Evolutionary conservation across 208 protist genomes (phyloP).

Genomic region (Acanthamoeba culbertsoni): DNA sequence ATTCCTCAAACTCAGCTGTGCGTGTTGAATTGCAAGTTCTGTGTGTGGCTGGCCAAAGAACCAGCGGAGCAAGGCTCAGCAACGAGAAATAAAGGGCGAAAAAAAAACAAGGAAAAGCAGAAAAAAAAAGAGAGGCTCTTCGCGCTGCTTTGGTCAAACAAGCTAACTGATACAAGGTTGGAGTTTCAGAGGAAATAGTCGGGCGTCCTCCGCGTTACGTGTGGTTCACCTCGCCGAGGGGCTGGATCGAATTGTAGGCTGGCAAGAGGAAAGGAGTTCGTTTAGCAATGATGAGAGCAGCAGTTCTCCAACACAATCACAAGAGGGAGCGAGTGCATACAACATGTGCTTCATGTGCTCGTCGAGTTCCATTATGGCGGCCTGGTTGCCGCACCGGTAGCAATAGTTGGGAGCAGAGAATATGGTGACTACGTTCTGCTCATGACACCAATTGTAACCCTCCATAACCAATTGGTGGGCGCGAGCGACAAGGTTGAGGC

Average conservation of each 20-base stretch:
- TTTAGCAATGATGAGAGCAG: background rate
- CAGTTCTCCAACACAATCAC: background rate
- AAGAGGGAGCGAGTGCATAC: background rate
- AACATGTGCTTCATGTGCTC: slow-evolving; percentile 97
- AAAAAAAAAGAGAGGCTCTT: too few species aligned
- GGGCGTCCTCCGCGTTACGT: slow-evolving; percentile 96
- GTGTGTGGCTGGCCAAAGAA: too few species aligned
- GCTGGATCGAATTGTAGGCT: slow-evolving; percentile 98
- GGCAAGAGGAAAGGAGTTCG: too few species aligned
- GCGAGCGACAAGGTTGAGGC: slow-evolving; percentile 93
- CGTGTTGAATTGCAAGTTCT: too few species aligned
- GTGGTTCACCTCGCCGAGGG: slow-evolving; percentile 95
- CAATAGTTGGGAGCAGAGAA: slow-evolving; percentile 99
- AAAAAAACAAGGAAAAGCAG: too few species aligned
- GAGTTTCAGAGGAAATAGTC: slow-evolving; percentile 96
- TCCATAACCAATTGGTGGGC: slow-evolving; percentile 98
- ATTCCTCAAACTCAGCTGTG: background rate
- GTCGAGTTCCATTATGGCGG: slow-evolving; percentile 96
- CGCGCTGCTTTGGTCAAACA: too few species aligned
- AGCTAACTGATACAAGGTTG: background rate
- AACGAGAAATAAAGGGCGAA: too few species aligned
- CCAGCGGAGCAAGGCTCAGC: too few species aligned
- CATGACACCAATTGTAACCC: slow-evolving; percentile 98
- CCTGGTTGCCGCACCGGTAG: slow-evolving; percentile 97
- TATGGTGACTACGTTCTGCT: slow-evolving; percentile 97